A percentile compares a stretch with the other conserved stretches of the same genome.
phyloP scores from a whole-genome alignment of 2,329 filamentous ascomycete genomes.

The Colletotrichum trifolii region DNA sequence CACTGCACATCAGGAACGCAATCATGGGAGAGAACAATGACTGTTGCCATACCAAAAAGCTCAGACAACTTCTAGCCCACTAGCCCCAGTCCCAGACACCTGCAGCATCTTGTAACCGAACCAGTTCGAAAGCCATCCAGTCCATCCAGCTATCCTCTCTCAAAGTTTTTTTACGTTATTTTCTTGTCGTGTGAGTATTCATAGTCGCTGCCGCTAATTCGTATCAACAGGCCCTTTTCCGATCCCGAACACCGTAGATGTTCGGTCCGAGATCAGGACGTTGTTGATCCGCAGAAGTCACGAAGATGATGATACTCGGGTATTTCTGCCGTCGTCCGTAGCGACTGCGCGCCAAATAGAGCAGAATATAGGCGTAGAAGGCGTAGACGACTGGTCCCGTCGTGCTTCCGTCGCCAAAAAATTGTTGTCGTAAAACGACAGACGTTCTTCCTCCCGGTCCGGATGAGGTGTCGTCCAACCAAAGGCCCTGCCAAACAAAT shows the following conservation, averaged over 20 bases:
- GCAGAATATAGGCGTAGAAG: slow-evolving; percentile 35
- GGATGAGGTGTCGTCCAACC: slow-evolving; percentile 32
- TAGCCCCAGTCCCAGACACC: slow-evolving; percentile 2
- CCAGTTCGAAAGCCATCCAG: slow-evolving; percentile 29
- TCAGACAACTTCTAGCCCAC: slow-evolving; percentile 35
- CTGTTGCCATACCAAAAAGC: slow-evolving; percentile 26
- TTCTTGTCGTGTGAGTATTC: slow-evolving; percentile 36
- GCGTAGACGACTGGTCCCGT: slow-evolving; percentile 31
- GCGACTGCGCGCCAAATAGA: slow-evolving; percentile 30
- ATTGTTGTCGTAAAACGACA: slow-evolving; percentile 30
- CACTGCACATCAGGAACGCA: not conserved
- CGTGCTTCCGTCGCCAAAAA: slow-evolving; percentile 30
- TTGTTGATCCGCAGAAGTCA: not conserved
- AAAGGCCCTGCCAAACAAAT: slow-evolving; percentile 23
- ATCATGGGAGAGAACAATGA: slow-evolving; percentile 30
- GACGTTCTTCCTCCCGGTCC: slow-evolving; percentile 23
- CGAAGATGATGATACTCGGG: slow-evolving; percentile 34
- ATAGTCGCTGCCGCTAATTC: slow-evolving; percentile 1
- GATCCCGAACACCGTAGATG: no score
- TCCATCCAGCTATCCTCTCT: slow-evolving; percentile 34
- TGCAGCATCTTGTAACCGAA: not conserved
- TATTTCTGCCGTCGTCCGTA: slow-evolving; percentile 36
- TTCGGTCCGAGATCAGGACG: no score
- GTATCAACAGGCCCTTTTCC: no score
- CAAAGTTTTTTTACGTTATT: slow-evolving; percentile 36